Base-by-base conservation (phyloP, 768 basidiomycete genomes). In the Russula abietina region DNA sequence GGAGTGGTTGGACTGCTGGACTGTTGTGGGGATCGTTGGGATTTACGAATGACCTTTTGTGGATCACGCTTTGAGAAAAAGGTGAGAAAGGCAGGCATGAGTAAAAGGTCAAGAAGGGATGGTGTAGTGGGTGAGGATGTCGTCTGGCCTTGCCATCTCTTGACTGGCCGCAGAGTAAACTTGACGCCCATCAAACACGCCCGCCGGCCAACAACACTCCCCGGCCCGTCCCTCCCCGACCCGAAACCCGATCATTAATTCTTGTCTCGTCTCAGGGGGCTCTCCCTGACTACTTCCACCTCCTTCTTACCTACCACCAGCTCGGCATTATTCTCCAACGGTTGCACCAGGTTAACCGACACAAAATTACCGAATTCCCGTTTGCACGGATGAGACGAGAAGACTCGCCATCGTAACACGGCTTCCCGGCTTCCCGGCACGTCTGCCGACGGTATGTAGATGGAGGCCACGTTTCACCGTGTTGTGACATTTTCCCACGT, bases 31-130 rank as follows among this genome's bases (percentile, higher is more conserved):
- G 30, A 17, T 2, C 26, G 16, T 11, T 38, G 26, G 4, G 46
- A 10, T 36, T 60, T 64, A 2, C 48, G 57, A 16, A 7, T 46
- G 10, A 58, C 2, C 38, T 19, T 39, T 11, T 46, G 10, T 17
- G 38, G 46, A 32, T 61, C 64, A 41, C 66, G 66, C 48, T 59
- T 67, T 56, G 59, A 55, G 55, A 67, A 65, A 53, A 67, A 36
- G 14, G 45, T 48, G 14, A 67, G 41, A 46, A 67, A n/a, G 14
- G 26, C 1, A 19, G 4, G 55, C 10, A 8, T 2, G n/a, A 6
- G 41, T 36, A 19, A 24, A 28, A 28, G 12, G 49, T 43, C 28
- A 9, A 46, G 22, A 28, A 10, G 16, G 38, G 39, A 51, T 24
- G 61, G 4, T 6, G 51, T 33, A n/a, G 32, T n/a, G 32, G 51